These are phyloP conservation scores for Dalbergia cochinchinensis DNA, from an alignment of 306 rosid genomes.

Conservation along the genomic window DNA sequence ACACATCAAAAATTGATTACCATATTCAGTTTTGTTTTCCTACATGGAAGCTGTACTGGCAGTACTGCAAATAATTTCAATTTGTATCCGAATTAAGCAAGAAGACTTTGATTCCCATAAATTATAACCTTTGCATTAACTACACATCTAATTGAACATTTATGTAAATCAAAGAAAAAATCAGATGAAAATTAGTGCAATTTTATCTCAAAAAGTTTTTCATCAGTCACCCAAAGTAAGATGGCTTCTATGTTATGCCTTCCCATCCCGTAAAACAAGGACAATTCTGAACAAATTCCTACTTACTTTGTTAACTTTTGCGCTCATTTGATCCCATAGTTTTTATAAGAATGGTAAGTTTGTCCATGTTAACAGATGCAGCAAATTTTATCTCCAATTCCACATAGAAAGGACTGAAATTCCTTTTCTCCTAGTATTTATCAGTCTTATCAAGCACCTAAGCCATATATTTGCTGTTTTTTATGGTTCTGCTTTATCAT, in stretches of 20 bases:
- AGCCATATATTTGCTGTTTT: background rate
- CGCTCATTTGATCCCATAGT: background rate
- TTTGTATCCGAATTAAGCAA: conserved; percentile 21
- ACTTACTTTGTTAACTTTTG: conserved; percentile 14
- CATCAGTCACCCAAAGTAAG: background rate
- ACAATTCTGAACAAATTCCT: background rate
- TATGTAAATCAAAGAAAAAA: background rate
- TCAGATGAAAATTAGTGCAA: background rate
- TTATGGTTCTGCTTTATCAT: background rate
- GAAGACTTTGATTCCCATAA: conserved; percentile 10
- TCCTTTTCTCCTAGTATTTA: background rate
- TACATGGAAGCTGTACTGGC: background rate
- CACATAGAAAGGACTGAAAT: background rate
- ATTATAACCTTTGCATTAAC: conserved; percentile 29
- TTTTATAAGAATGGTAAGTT: conserved; percentile 4
- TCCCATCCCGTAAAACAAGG: conserved; percentile 4
- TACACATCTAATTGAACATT: background rate
- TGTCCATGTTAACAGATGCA: conserved; percentile 15
- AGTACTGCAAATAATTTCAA: background rate
- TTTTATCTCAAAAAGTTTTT: conserved; percentile 1
- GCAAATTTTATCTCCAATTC: background rate
- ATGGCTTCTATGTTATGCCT: background rate
- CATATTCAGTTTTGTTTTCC: conserved; percentile 13
- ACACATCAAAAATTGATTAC: conserved; percentile 15
- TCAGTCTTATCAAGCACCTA: background rate